phyloP scores from a whole-genome alignment of 495 filamentous ascomycete species.

The Aspergillus hancockii region DNA sequence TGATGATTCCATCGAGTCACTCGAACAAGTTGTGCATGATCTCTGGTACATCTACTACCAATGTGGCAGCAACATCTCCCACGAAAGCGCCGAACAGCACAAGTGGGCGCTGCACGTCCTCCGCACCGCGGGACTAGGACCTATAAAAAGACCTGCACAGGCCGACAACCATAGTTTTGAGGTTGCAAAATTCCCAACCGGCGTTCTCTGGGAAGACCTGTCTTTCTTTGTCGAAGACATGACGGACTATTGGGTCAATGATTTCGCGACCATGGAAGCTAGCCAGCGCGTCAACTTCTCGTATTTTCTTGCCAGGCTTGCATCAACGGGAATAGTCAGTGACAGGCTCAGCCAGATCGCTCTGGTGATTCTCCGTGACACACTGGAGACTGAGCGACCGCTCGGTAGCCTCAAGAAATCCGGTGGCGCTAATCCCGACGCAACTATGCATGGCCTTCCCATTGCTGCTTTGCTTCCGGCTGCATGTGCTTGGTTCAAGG shows the following conservation, averaged over 20 bases:
- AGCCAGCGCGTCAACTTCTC: slow-evolving; percentile 12
- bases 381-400: slow-evolving; percentile 3
- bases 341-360: slow-evolving; percentile 13
- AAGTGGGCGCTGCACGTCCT: too few relatives aligned
- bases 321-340: slow-evolving; percentile 3
- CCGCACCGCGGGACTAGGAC: too few relatives aligned
- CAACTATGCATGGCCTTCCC: background rate
- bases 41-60: too few relatives aligned
- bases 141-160: too few relatives aligned
- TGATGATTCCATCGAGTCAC: too few relatives aligned
- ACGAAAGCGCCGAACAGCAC: too few relatives aligned
- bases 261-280: slow-evolving; percentile 7
- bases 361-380: slow-evolving; percentile 9
- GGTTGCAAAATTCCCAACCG: slow-evolving; percentile 4
- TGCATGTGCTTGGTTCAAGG: slow-evolving; percentile 8
- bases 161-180: background rate
- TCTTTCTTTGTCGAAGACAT: slow-evolving; percentile 10
- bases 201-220: slow-evolving; percentile 13
- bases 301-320: slow-evolving; percentile 11
- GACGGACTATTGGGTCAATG: slow-evolving; percentile 14
- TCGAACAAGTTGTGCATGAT: too few relatives aligned
- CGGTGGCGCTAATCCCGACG: background rate
- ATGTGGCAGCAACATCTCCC: too few relatives aligned
- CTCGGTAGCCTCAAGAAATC: background rate
- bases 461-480: slow-evolving; percentile 5